Evolutionary conservation across 768 basidiomycete species (phyloP).

Genomic region (Pisolithus sp.): DNA sequence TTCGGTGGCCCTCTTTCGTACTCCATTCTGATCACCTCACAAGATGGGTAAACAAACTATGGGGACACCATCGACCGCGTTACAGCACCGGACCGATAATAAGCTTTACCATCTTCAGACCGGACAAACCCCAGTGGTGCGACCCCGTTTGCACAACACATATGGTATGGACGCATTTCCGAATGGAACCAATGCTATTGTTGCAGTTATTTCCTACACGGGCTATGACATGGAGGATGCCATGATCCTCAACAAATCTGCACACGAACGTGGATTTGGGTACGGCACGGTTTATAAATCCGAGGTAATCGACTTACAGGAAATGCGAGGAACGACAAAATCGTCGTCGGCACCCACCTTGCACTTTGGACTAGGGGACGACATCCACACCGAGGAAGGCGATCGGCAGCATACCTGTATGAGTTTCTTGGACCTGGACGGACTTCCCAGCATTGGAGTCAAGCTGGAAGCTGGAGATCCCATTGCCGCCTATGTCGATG

Average conservation of each 20-base stretch:
- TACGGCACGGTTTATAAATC: slow-evolving; percentile 97
- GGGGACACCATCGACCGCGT: slow-evolving; percentile 93
- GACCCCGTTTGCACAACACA: slow-evolving; percentile 83
- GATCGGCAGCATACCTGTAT: slow-evolving; percentile 36
- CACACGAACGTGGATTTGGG: slow-evolving; percentile 95
- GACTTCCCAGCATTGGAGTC: slow-evolving; percentile 74
- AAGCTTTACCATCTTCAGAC: slow-evolving; percentile 95
- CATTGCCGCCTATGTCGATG: slow-evolving; percentile 83
- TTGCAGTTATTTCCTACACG: slow-evolving; percentile 99
- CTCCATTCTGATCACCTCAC: slow-evolving; percentile 6
- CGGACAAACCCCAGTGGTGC: slow-evolving; percentile 91
- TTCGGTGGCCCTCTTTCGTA: background rate
- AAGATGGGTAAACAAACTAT: slow-evolving; percentile 99
- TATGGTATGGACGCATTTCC: slow-evolving; percentile 99
- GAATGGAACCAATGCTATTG: slow-evolving; percentile 95
- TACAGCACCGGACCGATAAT: slow-evolving; percentile 93
- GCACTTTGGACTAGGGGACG: slow-evolving; percentile 86
- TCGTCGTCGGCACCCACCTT: slow-evolving; percentile 52
- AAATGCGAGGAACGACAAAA: slow-evolving; percentile 62
- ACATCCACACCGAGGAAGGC: slow-evolving; percentile 54
- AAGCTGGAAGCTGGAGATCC: slow-evolving; percentile 68
- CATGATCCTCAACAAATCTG: slow-evolving; percentile 99
- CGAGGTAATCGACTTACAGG: slow-evolving; percentile 84
- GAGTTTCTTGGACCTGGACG: slow-evolving; percentile 70
- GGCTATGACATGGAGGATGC: slow-evolving; percentile 99